Conservation (phyloP, 495 filamentous ascomycete genomes). For the Darksidea phi region DNA sequence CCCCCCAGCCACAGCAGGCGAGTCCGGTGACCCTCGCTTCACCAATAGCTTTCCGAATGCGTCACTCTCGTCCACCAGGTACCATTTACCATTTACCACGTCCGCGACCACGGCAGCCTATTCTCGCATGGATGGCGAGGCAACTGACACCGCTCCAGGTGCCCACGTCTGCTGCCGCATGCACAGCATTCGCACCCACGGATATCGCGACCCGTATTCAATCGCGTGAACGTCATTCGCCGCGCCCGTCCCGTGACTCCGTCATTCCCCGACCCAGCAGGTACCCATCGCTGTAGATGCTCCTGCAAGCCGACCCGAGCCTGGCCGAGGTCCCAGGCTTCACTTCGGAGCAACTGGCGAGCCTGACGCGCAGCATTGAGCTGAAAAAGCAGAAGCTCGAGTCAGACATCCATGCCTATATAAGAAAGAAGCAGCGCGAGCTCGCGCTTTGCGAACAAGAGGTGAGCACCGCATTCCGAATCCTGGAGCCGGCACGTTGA, state of each 20-base stretch:
- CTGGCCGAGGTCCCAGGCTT: slow-evolving; percentile 29
- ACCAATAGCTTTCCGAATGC: slow-evolving; percentile 1
- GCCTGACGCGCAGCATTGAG: slow-evolving; percentile 24
- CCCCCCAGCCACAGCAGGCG: background rate
- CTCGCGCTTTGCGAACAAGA: slow-evolving; percentile 24
- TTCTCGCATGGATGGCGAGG: background rate
- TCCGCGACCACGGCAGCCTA: background rate
- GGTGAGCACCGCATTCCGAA: background rate
- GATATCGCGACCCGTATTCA: slow-evolving; percentile 6
- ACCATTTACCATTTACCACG: background rate
- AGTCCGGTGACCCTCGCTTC: slow-evolving; percentile 1
- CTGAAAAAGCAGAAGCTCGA: slow-evolving; percentile 32
- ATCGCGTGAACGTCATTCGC: slow-evolving; percentile 12
- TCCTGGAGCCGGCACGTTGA: background rate
- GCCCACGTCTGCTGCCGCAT: slow-evolving; percentile 16
- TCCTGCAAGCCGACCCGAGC: slow-evolving; percentile 17
- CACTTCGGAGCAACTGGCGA: slow-evolving; percentile 26
- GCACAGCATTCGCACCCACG: slow-evolving; percentile 8
- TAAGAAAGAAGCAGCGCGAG: slow-evolving; percentile 31
- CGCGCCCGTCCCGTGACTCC: slow-evolving; percentile 18
- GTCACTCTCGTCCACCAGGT: background rate
- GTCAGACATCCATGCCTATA: slow-evolving; percentile 33
- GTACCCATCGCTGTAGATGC: slow-evolving; percentile 13
- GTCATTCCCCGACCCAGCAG: slow-evolving; percentile 7
- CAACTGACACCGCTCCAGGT: slow-evolving; percentile 17